Base-by-base conservation (phyloP, 2,329 filamentous ascomycete species). In the Phyllosticta citribraziliensis region DNA sequence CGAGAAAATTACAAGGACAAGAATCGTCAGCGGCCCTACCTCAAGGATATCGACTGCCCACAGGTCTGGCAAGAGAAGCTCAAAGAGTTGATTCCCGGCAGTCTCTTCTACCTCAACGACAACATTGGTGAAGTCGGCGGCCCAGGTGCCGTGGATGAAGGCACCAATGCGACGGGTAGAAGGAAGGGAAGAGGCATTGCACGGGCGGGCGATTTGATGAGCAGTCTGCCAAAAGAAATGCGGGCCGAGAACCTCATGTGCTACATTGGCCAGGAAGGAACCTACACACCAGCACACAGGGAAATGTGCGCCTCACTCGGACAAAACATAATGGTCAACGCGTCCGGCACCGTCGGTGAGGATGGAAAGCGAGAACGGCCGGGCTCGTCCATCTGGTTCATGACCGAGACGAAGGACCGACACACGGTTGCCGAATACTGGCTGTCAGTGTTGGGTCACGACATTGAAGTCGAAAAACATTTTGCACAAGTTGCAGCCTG, bases 241-340 rank as follows among this genome's bases (percentile, higher is more conserved):
- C 87, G 91, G 56, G 94, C 94, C 0, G 87, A 96, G 70, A 99
- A 99, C 65, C 80, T 99, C 67, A 97, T 97, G 94, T 97, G 93
- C 72, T 99, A 99, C 69, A 88, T 97, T 67, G 94, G 94, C 0
- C 93, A 97, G 68, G 94, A 99, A 76, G 94, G 94, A 5, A 99
- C 94, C 0, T 97, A 93, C 70, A 99, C 94, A 0, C 93, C 94
- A 10, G 87, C 92, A 0, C 94, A 99, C 75, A 85, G 91, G 66
- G 94, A 99, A 73, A 99, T 99, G 94, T 99, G 94, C 73, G 94
- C 91, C 12, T 96, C 89, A 40, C 77, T 97, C 12, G 93, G 94
- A 0, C 94, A 99, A 66, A 99, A 99, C 70, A 93, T 99, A 67
- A 97, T 99, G 94, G 91, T 99, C 1, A 91, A 97, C 66, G 86